These are phyloP conservation scores for Tolypocladium nubicola DNA, from an alignment of 2,329 filamentous ascomycete species.

Conservation along the genomic window DNA sequence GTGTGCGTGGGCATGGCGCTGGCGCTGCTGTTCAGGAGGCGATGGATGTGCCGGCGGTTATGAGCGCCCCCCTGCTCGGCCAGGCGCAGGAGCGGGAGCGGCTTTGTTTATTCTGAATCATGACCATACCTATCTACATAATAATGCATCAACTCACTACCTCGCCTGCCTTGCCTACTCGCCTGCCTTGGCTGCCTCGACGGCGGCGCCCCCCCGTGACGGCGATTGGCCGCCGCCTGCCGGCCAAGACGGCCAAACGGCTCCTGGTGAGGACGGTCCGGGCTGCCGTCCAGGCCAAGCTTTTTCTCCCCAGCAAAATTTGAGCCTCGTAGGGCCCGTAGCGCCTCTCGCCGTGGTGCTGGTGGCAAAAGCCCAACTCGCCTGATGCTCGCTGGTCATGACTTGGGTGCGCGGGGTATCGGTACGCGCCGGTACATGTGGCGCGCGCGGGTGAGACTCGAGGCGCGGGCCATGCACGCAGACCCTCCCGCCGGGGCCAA, in stretches of 20 bases:
- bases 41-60: constrained; percentile 8
- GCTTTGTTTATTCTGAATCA: neutral
- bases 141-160: neutral
- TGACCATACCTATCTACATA: neutral
- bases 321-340: neutral
- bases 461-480: neutral
- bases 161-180: neutral
- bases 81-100: neutral
- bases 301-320: neutral
- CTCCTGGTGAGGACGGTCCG: neutral
- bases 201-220: neutral
- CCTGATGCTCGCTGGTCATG: neutral
- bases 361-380: neutral
- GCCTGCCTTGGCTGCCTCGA: neutral
- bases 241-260: neutral
- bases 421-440: neutral
- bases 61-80: constrained; percentile 2
- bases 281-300: neutral
- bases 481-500: neutral
- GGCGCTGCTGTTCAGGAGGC: constrained; percentile 9
- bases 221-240: neutral
- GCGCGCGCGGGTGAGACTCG: neutral
- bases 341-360: neutral
- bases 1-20: constrained; percentile 9
- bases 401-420: neutral